Evolutionary conservation across 768 basidiomycete species (phyloP).

Genomic region (Trametes punicea): DNA sequence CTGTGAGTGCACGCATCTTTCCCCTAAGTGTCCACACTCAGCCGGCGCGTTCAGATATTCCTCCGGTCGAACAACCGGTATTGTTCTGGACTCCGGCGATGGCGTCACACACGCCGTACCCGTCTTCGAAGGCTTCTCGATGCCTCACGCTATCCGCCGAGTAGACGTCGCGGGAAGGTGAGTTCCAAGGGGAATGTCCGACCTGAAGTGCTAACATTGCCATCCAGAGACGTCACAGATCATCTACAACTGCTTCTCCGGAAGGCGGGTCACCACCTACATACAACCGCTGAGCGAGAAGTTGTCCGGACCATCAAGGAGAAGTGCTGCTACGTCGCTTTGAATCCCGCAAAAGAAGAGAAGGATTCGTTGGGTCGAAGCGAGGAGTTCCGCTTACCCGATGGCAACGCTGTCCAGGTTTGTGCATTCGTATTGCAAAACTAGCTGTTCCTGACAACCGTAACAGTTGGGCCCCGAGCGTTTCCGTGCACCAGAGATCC

Average conservation of each 20-base stretch:
- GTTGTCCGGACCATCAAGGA: constrained; percentile 98
- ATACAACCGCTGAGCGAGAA: constrained; percentile 96
- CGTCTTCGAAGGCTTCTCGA: constrained; percentile 98
- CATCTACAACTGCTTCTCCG: constrained; percentile 91
- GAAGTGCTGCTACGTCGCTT: constrained; percentile 93
- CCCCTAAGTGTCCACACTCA: not conserved
- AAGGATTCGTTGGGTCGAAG: constrained; percentile 75
- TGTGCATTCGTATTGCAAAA: constrained; percentile 22
- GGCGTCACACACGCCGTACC: constrained; percentile 99
- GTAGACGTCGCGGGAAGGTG: constrained; percentile 96
- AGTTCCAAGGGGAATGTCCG: constrained; percentile 16
- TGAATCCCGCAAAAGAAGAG: constrained; percentile 93
- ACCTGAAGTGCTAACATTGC: not conserved
- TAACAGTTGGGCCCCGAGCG: constrained; percentile 87
- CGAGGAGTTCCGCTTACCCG: constrained; percentile 92
- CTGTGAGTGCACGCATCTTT: constrained; percentile 54
- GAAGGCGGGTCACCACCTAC: constrained; percentile 91
- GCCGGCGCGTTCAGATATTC: constrained; percentile 67
- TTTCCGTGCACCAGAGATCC: constrained; percentile 94
- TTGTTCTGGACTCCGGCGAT: constrained; percentile 97
- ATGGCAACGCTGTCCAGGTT: constrained; percentile 91
- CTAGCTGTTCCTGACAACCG: not conserved
- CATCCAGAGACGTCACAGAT: constrained; percentile 87
- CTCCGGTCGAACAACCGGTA: constrained; percentile 97
- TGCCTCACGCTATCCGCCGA: constrained; percentile 96